These are phyloP conservation scores for Chrysopogon serrulatus DNA, from an alignment of 176 grass and related monocot species.

Conservation along the genomic window DNA sequence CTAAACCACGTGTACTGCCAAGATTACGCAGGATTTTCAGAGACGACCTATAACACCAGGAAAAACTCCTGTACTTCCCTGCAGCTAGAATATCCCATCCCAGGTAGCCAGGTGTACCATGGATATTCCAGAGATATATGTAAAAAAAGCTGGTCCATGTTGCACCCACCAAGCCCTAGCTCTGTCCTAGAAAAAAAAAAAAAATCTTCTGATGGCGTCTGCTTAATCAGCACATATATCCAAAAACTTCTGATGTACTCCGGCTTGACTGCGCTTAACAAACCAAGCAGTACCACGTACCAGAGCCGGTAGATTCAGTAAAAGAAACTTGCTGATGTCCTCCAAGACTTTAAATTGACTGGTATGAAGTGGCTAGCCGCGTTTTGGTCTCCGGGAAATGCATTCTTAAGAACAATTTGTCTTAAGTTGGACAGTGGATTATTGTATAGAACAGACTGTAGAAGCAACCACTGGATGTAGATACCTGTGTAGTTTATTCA, in stretches of 20 bases:
- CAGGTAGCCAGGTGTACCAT: too few relatives aligned
- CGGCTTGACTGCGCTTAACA: neutral
- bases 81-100: neutral
- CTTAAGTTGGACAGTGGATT: neutral
- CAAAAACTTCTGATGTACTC: neutral
- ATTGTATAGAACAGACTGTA: neutral
- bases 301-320: neutral
- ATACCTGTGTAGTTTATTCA: neutral
- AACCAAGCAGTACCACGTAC: neutral
- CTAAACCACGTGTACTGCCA: too few relatives aligned
- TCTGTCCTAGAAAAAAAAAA: neutral
- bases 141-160: neutral
- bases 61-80: neutral
- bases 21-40: neutral
- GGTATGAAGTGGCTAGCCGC: neutral
- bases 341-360: constrained; percentile 1
- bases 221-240: neutral
- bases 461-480: constrained; percentile 5
- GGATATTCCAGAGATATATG: neutral
- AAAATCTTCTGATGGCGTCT: neutral
- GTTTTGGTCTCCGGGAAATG: constrained; percentile 8
- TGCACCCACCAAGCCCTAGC: neutral
- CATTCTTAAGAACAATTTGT: neutral
- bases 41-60: neutral
- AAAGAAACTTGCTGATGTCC: neutral